phyloP scores from a whole-genome alignment of 495 filamentous ascomycete species.

The Talaromyces liani region DNA sequence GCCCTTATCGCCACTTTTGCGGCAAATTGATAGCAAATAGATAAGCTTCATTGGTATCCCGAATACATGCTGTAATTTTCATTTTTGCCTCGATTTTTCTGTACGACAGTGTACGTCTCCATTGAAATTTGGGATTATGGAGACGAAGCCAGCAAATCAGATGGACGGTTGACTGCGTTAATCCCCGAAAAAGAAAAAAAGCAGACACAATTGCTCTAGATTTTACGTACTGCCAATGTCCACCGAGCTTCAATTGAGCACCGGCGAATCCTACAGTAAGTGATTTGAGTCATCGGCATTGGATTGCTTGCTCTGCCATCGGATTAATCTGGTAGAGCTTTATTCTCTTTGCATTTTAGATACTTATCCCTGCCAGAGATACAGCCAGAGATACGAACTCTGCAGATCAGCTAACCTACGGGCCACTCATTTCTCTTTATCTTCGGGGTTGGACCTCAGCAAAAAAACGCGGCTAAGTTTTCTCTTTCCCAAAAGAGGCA shows the following conservation, averaged over 20 bases:
- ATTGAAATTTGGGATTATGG: background rate
- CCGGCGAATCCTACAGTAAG: background rate
- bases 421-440: background rate
- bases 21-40: background rate
- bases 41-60: background rate
- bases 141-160: background rate
- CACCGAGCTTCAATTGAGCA: background rate
- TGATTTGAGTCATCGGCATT: background rate
- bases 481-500: constrained; percentile 6
- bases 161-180: background rate
- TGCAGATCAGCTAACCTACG: too few relatives aligned
- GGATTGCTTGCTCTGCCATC: background rate
- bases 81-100: background rate
- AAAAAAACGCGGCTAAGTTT: background rate
- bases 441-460: background rate
- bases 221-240: background rate
- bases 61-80: constrained; percentile 3
- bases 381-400: too few relatives aligned
- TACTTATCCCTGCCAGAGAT: too few relatives aligned
- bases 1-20: background rate
- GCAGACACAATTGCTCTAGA: background rate
- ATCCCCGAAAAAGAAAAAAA: background rate
- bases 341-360: background rate
- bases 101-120: too few relatives aligned
- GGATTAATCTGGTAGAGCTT: background rate